Evolutionary conservation across 2,329 filamentous ascomycete genomes (phyloP), one percentile per base, ranked within the genome.

Genomic region (Trichophyton equinum): DNA sequence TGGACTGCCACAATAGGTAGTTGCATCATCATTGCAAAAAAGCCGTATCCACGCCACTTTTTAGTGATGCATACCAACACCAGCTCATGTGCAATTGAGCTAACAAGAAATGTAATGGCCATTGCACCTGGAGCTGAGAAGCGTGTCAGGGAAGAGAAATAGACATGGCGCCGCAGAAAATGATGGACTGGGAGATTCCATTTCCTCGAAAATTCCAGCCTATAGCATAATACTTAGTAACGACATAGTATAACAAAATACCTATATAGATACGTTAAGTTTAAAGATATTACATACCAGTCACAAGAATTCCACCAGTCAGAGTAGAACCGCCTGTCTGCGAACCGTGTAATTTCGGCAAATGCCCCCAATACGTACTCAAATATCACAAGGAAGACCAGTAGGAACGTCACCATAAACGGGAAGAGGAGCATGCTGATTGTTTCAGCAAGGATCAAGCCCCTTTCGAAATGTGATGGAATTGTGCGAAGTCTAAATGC

Each of bases 131-230:
- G 80, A 61, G 85, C 84, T 20, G 89, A 91, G 68, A 95, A 85
- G 67, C 87, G 85, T 11, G 85, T 84, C 8, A 88, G 81, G 11
- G 86, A 88, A 1, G 91, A 91, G 61, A 85, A 87, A 75, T 97
- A 99, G 65, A 99, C 92, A 74, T 99, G 94, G 25, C 94, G 83
- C 6, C 91, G 86, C 68, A 97, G 87, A 77, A 96, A 99, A 70
- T 91, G 88, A 76, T 97, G 94, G 5, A 96, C 92, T 51, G 92
- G 92, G n/a, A 95, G 84, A 72, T 97, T 97, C 92, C 94, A 97
- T 77, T 96, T 89, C 65, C 91, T 85, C 9, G 86, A 91, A 75
- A 97, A 99, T 75, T 96, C 91, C 72, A 97, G 87, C 91, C 90
- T 72, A 57, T 9, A 25, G 51, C 38, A 40, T 8, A 3, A 42